phyloP scores from a whole-genome alignment of 306 rosid genomes.

The Aeschynomene evenia region DNA sequence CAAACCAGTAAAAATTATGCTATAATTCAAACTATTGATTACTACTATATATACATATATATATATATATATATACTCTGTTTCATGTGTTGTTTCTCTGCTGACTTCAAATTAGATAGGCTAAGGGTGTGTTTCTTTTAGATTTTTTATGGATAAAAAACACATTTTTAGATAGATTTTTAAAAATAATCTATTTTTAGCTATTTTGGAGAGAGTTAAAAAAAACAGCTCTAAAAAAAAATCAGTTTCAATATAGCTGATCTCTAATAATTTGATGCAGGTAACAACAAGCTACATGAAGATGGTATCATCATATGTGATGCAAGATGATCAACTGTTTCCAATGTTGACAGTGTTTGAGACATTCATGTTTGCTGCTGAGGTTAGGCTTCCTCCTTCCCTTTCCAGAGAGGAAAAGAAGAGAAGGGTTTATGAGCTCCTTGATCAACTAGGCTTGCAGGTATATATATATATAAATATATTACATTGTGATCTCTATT shows the following conservation, averaged over 20 bases:
- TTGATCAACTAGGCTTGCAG: constrained; percentile 73
- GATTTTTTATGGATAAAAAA: too few species aligned
- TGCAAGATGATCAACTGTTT: constrained; percentile 92
- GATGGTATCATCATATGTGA: constrained; percentile 89
- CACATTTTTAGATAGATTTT: too few species aligned
- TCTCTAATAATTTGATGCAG: constrained; percentile 48
- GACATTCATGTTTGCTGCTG: constrained; percentile 89
- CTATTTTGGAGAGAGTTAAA: too few species aligned
- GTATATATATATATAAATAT: too few species aligned
- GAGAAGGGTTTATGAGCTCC: constrained; percentile 67
- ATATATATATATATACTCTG: too few species aligned
- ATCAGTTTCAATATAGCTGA: neutral
- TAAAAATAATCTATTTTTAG: too few species aligned
- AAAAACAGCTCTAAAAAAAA: too few species aligned
- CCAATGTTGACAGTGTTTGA: constrained; percentile 86
- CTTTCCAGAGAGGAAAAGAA: constrained; percentile 64
- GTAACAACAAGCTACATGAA: constrained; percentile 87
- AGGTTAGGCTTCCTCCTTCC: constrained; percentile 86
- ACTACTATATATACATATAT: too few species aligned
- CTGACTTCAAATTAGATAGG: neutral
- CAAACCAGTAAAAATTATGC: constrained; percentile 49
- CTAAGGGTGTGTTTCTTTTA: too few species aligned
- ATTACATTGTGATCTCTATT: too few species aligned
- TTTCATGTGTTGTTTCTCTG: neutral
- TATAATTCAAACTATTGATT: too few species aligned